A percentile compares a stretch with the other conserved stretches of the same genome.
Evolutionary conservation across 495 filamentous ascomycete genomes (phyloP).

Genomic region (Lentithecium fluviatile): DNA sequence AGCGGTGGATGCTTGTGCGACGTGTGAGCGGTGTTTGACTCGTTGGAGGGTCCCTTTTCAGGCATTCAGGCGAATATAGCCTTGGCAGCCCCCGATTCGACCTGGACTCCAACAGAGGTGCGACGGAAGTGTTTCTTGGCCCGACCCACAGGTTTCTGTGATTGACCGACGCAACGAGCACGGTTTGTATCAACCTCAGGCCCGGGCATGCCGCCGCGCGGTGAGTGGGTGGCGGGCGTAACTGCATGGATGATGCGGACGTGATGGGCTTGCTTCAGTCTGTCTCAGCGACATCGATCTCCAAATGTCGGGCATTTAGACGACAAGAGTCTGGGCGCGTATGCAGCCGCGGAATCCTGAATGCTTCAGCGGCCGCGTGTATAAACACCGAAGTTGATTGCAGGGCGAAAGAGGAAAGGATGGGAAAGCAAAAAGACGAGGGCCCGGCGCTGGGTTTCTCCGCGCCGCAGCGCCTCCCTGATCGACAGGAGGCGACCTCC

Average conservation of each 20-base stretch:
- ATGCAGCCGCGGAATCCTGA: slow-evolving; percentile 16
- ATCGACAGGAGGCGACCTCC: background rate
- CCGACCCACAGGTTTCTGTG: background rate
- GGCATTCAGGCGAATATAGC: slow-evolving; percentile 11
- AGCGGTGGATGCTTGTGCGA: slow-evolving; percentile 15
- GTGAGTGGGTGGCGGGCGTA: background rate
- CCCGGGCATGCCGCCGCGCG: background rate
- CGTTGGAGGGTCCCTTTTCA: background rate
- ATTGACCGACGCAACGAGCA: background rate
- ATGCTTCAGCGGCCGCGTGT: background rate
- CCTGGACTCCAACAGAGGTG: slow-evolving; percentile 19
- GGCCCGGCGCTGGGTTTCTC: background rate
- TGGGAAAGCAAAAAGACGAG: background rate
- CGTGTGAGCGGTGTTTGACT: background rate
- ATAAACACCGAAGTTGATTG: background rate
- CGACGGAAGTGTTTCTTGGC: slow-evolving; percentile 27
- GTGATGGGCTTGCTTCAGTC: slow-evolving; percentile 15
- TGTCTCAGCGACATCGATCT: slow-evolving; percentile 9
- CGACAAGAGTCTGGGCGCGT: slow-evolving; percentile 19
- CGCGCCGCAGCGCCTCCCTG: background rate
- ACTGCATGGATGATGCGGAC: slow-evolving; percentile 2
- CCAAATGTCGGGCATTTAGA: slow-evolving; percentile 4
- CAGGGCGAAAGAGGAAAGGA: background rate
- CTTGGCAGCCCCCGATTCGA: slow-evolving; percentile 15
- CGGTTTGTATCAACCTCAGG: slow-evolving; percentile 8